Evolutionary conservation across 768 basidiomycete genomes (phyloP).

Genomic region (Tulasnella calospora): DNA sequence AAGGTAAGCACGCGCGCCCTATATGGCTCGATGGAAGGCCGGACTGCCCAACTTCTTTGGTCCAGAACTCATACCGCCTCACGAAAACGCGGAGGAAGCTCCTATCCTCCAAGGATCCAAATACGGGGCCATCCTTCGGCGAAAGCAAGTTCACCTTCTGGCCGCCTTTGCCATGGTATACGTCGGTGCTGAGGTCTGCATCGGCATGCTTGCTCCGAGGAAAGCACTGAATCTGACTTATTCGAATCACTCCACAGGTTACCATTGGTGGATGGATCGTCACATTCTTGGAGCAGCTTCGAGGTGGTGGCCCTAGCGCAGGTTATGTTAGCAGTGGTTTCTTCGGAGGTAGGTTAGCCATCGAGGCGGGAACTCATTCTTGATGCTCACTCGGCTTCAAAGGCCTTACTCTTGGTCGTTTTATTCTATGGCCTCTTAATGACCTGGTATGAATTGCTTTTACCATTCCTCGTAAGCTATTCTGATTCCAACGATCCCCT

Average conservation of each 20-base stretch:
- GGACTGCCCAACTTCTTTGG: neutral
- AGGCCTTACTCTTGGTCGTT: conserved; percentile 25
- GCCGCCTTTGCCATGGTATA: conserved; percentile 63
- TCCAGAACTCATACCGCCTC: neutral
- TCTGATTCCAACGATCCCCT: neutral
- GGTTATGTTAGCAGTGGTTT: conserved; percentile 31
- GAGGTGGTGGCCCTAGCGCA: conserved; percentile 26
- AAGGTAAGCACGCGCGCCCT: conserved; percentile 3
- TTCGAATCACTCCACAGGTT: neutral
- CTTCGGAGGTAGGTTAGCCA: conserved; percentile 39
- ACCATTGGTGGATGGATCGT: conserved; percentile 34
- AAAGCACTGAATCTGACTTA: neutral
- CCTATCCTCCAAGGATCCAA: conserved; percentile 15
- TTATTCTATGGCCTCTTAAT: conserved; percentile 21
- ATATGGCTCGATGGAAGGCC: neutral
- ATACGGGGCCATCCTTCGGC: conserved; percentile 46
- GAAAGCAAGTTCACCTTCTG: conserved; percentile 55
- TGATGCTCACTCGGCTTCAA: neutral
- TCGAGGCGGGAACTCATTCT: neutral
- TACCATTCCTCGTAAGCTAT: neutral
- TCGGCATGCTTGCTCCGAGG: neutral
- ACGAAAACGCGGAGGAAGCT: neutral
- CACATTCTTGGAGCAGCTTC: conserved; percentile 25
- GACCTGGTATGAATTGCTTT: neutral
- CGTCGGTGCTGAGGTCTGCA: conserved; percentile 58